A percentile compares a stretch with the other conserved stretches of the same genome.
These are phyloP conservation scores for Leishmania tropica DNA, from an alignment of 208 protist species.

Conservation along the genomic window DNA sequence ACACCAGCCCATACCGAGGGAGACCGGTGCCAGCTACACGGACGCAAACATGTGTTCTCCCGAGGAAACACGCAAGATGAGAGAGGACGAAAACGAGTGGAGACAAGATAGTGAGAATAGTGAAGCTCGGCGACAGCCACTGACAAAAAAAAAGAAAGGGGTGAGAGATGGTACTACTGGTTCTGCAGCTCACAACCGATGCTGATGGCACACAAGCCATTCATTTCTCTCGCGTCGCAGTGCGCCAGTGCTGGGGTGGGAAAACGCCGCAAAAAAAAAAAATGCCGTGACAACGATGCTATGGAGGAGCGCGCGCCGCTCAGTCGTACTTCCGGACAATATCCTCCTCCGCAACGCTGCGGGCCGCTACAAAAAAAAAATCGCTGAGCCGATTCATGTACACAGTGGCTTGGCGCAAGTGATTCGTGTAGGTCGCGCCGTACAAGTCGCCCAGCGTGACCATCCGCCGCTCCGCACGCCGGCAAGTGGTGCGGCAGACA, in stretches of 20 bases:
- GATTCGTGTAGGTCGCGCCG: conserved; percentile 35
- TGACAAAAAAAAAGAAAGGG: neutral
- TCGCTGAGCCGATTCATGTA: conserved; percentile 82
- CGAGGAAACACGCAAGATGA: neutral
- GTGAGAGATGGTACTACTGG: neutral
- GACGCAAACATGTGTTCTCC: neutral
- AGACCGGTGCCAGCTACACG: neutral
- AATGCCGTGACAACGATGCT: neutral
- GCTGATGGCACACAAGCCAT: neutral
- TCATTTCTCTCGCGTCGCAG: neutral
- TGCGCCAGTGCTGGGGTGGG: neutral
- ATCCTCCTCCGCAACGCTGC: conserved; percentile 51
- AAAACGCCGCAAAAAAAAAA: neutral
- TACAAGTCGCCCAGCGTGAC: conserved; percentile 42
- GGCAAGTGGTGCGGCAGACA: conserved; percentile 65
- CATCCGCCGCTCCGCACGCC: conserved; percentile 61
- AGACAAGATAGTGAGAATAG: neutral
- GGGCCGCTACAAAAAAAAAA: conserved; percentile 72
- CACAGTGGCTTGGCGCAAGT: conserved; percentile 38
- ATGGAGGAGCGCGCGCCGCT: neutral
- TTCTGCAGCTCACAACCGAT: neutral
- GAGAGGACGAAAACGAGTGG: neutral
- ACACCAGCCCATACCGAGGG: neutral
- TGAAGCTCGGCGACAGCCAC: neutral
- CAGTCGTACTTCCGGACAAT: conserved; percentile 45